These are phyloP conservation scores for Arachis monticola DNA, from an alignment of 331 rosid species.

Conservation along the genomic window DNA sequence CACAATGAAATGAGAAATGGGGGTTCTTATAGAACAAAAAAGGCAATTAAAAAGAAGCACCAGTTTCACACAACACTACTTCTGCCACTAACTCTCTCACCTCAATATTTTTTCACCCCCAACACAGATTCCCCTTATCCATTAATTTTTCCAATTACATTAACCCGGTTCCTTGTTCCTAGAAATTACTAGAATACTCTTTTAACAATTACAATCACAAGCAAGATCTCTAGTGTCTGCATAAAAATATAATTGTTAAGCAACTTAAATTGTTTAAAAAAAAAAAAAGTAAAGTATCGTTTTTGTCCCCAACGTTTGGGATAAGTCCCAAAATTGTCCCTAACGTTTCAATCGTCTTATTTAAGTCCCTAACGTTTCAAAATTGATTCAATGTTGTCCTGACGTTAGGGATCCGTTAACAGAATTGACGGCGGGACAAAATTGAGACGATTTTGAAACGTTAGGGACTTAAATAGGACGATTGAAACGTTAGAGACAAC, in stretches of 20 bases:
- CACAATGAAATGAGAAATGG: constrained; percentile 38
- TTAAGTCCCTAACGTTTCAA: no score
- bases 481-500: no score
- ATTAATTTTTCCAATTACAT: constrained; percentile 30
- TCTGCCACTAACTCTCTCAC: constrained; percentile 56
- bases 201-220: constrained; percentile 18
- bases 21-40: constrained; percentile 65
- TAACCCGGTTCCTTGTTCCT: neutral
- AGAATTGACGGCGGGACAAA: no score
- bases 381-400: no score
- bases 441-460: no score
- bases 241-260: no score
- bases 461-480: no score
- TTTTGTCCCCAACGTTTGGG: no score
- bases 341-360: no score
- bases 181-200: constrained; percentile 51
- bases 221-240: no score
- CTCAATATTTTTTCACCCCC: constrained; percentile 32
- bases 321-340: no score
- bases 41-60: constrained; percentile 43
- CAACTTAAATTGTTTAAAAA: neutral
- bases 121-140: constrained; percentile 66
- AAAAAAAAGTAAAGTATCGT: constrained; percentile 11
- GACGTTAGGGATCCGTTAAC: no score
- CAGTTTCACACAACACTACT: constrained; percentile 46